phyloP scores from a whole-genome alignment of 2,329 filamentous ascomycete species.

The Penicillium aurantiogriseum region DNA sequence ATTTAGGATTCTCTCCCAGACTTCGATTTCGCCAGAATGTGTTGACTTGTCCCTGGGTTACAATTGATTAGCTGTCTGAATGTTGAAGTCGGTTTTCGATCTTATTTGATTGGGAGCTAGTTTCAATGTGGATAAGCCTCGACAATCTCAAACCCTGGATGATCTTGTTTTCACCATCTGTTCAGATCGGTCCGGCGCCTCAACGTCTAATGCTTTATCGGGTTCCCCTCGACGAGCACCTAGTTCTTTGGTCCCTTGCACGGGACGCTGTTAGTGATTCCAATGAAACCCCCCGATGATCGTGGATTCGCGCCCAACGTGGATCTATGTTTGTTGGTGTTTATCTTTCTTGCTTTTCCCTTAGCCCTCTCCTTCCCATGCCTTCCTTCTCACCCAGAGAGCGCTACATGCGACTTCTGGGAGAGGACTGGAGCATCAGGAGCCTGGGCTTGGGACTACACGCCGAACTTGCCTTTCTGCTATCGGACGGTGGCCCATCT shows the following conservation, averaged over 20 bases:
- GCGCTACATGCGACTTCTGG: constrained; percentile 39
- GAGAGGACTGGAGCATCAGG: constrained; percentile 26
- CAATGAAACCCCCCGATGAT: constrained; percentile 11
- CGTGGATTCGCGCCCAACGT: constrained; percentile 7
- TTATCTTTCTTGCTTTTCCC: constrained; percentile 20
- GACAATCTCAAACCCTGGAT: not conserved
- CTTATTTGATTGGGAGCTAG: not conserved
- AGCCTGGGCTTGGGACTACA: not conserved
- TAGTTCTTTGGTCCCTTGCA: constrained; percentile 1
- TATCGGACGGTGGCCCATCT: not conserved
- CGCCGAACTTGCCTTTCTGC: not conserved
- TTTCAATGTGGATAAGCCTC: not conserved
- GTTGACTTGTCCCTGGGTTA: not conserved
- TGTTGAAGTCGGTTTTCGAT: not conserved
- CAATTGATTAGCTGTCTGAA: not conserved
- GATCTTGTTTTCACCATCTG: not conserved
- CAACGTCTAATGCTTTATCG: not conserved
- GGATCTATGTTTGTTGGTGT: constrained; percentile 15
- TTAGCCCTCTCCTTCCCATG: constrained; percentile 8
- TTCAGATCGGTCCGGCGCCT: not conserved
- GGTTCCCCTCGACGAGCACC: not conserved
- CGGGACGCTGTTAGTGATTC: constrained; percentile 8
- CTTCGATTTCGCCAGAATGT: not conserved
- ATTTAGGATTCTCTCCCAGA: constrained; percentile 3
- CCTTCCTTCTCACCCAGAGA: constrained; percentile 38